Conservation (phyloP, 2,329 filamentous ascomycete species). For the Curvularia verruculosa region DNA sequence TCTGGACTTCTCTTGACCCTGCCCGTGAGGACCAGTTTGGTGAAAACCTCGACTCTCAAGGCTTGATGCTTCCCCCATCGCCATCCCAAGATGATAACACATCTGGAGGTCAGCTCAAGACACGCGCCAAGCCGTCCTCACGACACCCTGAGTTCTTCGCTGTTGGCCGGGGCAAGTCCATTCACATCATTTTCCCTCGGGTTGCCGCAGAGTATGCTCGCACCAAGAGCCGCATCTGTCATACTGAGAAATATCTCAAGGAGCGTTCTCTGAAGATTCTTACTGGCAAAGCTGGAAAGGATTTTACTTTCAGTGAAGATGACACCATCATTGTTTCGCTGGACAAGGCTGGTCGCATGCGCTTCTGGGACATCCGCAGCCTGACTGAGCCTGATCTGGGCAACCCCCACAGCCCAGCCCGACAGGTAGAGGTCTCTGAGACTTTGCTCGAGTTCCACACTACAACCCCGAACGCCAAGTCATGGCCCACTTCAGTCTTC, state of each 20-base stretch:
- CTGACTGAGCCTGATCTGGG: conserved; percentile 63
- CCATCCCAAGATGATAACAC: conserved; percentile 86
- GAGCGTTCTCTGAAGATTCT: conserved; percentile 92
- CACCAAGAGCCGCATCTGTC: conserved; percentile 65
- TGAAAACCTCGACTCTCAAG: conserved; percentile 83
- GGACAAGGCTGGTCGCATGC: conserved; percentile 94
- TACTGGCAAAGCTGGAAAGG: conserved; percentile 96
- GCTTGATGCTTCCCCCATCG: conserved; percentile 87
- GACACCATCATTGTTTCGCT: conserved; percentile 93
- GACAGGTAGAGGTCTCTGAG: conserved; percentile 76
- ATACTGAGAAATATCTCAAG: conserved; percentile 85
- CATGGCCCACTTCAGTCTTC: conserved; percentile 94
- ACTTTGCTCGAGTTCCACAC: conserved; percentile 87
- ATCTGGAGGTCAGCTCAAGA: conserved; percentile 92
- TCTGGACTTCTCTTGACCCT: conserved; percentile 77
- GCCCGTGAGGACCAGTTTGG: conserved; percentile 63
- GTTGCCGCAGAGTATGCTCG: conserved; percentile 61
- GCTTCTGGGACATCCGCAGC: conserved; percentile 96
- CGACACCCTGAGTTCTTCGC: conserved; percentile 93
- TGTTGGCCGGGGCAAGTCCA: conserved; percentile 92
- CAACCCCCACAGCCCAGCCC: conserved; percentile 50
- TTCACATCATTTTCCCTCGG: conserved; percentile 78
- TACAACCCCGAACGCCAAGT: conserved; percentile 86
- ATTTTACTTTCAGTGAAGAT: conserved; percentile 97
- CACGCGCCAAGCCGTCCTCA: conserved; percentile 86